Evolutionary conservation across 768 basidiomycete genomes (phyloP).

Genomic region (Auriscalpium orientale): DNA sequence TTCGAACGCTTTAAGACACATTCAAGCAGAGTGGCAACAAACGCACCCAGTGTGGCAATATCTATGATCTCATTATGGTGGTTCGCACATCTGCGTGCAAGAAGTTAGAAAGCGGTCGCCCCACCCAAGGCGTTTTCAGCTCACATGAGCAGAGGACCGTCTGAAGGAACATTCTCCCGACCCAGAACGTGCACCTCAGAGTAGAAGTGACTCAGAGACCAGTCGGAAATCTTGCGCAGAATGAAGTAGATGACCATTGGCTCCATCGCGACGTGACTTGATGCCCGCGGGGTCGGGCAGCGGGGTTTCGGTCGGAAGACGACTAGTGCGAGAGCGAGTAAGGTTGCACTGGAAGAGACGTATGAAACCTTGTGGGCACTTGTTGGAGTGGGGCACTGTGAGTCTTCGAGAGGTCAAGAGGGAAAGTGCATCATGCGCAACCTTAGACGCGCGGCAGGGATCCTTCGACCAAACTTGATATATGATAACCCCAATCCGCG

Average conservation of each 20-base stretch:
- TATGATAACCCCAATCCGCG: too few relatives aligned
- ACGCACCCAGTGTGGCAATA: slow-evolving; percentile 37
- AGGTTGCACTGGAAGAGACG: too few relatives aligned
- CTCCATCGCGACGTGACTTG: slow-evolving; percentile 14
- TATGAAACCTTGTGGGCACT: too few relatives aligned
- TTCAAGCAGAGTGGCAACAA: background rate
- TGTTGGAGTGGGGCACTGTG: too few relatives aligned
- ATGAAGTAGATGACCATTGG: slow-evolving; percentile 52
- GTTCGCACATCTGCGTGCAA: slow-evolving; percentile 40
- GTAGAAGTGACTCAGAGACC: slow-evolving; percentile 81
- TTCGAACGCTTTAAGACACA: background rate
- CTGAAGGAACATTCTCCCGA: slow-evolving; percentile 74
- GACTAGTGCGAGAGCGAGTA: too few relatives aligned
- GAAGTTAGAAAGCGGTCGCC: slow-evolving; percentile 23
- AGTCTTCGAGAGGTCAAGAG: too few relatives aligned
- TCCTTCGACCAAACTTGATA: too few relatives aligned
- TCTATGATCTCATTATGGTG: slow-evolving; percentile 58
- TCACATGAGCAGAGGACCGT: slow-evolving; percentile 90
- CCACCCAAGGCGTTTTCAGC: slow-evolving; percentile 24
- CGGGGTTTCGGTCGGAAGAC: too few relatives aligned
- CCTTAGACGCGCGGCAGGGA: too few relatives aligned
- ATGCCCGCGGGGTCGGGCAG: too few relatives aligned
- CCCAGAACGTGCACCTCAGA: slow-evolving; percentile 78
- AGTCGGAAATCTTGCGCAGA: slow-evolving; percentile 60
- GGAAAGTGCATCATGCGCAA: too few relatives aligned